A percentile compares a stretch with the other conserved stretches of the same genome.
Conservation (phyloP, 192 early-diverging fungal genomes). For the Lobosporangium transversale region DNA sequence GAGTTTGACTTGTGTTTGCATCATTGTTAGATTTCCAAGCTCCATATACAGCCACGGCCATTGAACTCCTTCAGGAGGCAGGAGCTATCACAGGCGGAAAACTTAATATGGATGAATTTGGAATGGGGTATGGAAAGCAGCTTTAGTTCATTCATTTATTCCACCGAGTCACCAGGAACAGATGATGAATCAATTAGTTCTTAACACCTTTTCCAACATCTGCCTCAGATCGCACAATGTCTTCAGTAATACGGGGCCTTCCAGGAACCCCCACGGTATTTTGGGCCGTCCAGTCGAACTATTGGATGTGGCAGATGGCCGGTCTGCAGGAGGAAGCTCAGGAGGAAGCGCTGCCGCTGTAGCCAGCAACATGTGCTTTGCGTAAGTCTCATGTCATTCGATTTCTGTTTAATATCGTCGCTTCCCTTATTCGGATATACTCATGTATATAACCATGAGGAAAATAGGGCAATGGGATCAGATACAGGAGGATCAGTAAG, state of each 20-base stretch:
- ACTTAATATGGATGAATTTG: slow-evolving; percentile 97
- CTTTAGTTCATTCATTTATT: background rate
- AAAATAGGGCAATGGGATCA: slow-evolving; percentile 81
- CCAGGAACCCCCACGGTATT: slow-evolving; percentile 45
- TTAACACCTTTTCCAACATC: background rate
- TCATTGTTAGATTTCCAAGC: slow-evolving; percentile 66
- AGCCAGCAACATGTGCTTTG: slow-evolving; percentile 78
- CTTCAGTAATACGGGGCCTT: slow-evolving; percentile 13
- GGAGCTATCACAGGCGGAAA: slow-evolving; percentile 82
- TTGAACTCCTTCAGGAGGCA: slow-evolving; percentile 64
- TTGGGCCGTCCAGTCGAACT: slow-evolving; percentile 1
- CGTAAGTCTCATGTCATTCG: slow-evolving; percentile 56
- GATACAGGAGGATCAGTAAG: slow-evolving; percentile 97
- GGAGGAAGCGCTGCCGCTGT: slow-evolving; percentile 94
- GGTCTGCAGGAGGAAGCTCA: slow-evolving; percentile 89
- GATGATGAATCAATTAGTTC: too few species aligned
- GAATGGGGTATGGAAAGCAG: slow-evolving; percentile 78
- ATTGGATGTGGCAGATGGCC: slow-evolving; percentile 21
- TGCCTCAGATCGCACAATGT: slow-evolving; percentile 37
- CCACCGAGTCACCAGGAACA: too few species aligned
- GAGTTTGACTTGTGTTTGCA: background rate
- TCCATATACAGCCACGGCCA: slow-evolving; percentile 80
- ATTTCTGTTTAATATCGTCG: background rate
- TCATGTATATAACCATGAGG: too few species aligned
- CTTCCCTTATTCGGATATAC: too few species aligned